These are phyloP conservation scores for Corymbia citriodora DNA, from an alignment of 441 rosid species.

Conservation along the genomic window DNA sequence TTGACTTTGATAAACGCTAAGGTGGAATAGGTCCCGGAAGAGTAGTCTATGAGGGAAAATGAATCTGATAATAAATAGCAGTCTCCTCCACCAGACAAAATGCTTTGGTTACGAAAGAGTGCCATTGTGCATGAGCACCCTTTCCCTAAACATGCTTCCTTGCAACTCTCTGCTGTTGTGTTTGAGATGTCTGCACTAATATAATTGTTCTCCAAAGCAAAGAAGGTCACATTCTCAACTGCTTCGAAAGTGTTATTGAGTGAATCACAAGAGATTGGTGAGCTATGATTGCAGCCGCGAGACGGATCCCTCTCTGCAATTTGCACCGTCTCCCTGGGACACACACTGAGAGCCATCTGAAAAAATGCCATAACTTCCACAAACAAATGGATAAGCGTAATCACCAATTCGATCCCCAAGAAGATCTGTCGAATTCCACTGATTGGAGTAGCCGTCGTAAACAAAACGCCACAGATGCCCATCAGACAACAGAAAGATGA, in stretches of 20 bases:
- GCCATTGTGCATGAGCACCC: not conserved
- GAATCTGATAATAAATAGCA: not conserved
- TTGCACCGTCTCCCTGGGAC: not conserved
- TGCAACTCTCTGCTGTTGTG: not conserved
- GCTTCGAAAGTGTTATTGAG: not conserved
- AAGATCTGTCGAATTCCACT: not conserved
- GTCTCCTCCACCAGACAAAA: not conserved
- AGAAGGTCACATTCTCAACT: not conserved
- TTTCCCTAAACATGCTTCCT: not conserved
- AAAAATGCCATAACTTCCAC: not conserved
- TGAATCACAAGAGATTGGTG: not conserved
- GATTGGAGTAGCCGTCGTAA: not conserved
- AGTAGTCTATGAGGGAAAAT: not conserved
- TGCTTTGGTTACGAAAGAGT: not conserved
- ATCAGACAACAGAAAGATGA: no score
- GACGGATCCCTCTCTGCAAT: not conserved
- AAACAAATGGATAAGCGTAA: not conserved
- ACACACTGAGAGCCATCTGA: not conserved
- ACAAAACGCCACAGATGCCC: no score
- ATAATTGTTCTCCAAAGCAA: not conserved
- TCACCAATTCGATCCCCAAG: rapidly evolving
- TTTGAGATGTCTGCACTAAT: not conserved
- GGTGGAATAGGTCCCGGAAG: no score
- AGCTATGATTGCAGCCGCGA: not conserved
- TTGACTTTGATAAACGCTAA: not conserved